Evolutionary conservation across 2,329 filamentous ascomycete species (phyloP), one percentile per base, ranked within the genome.

Genomic region (Ambrosiella cleistominuta): DNA sequence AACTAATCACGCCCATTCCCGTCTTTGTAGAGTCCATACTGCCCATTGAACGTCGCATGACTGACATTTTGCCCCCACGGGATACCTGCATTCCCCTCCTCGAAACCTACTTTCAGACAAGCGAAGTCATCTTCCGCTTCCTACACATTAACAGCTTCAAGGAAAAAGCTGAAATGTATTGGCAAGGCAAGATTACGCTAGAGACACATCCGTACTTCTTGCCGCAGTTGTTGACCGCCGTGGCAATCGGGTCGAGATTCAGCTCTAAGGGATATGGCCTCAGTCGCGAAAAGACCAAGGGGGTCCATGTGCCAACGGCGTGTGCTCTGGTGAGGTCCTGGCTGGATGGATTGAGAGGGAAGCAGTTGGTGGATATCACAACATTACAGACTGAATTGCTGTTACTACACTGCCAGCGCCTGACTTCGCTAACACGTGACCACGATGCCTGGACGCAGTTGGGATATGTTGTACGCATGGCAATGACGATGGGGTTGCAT

Each of bases 21-120:
- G 76, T 80, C 38, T 80, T 75, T 63, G 76, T 79, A 36, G 75
- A 80, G 63, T 79, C 76, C n/a, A 75, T 79, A 69, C 75, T 77
- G 64, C 76, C 77, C 0, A 71, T 80, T 1, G 73, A 74, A 59
- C 78, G 78, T 65, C 75, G 77, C 52, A 80, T 80, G 77, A 72
- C 70, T 37, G 76, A 80, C 59, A 77, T 80, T 12, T 63, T 80
- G 15, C 77, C 77, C 0, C 73, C 71, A 38, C 75, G 72, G 63
- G 60, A 67, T 0, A 71, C 76, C 7, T 80, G 77, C 66, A 76
- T 79, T 62, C 70, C 72, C 12, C 69, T 80, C 2, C 63, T 80
- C 2, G 66, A 71, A 7, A 67, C 72, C 1, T 80, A 79, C 62
- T 68, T 79, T 56, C 70, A 70, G 42, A 72, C 73, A 1, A 74